These are phyloP conservation scores for Aspergillus fumigatus DNA, from an alignment of 2,329 filamentous ascomycete genomes.

Conservation along the genomic window DNA sequence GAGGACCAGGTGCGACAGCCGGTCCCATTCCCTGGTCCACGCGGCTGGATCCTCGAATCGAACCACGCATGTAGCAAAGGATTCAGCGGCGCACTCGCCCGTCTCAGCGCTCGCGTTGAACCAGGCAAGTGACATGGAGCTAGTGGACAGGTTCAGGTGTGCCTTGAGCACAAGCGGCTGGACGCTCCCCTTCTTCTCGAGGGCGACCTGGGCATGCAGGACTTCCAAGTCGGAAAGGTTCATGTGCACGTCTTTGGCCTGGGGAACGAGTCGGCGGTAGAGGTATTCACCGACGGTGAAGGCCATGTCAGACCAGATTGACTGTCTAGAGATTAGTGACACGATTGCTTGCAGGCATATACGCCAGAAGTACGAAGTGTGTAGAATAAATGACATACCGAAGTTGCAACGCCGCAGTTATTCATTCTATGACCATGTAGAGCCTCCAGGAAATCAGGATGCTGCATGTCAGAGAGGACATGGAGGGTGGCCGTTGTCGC, in stretches of 20 bases:
- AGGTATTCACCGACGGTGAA: conserved; percentile 22
- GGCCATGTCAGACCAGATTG: conserved; percentile 23
- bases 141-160: no score
- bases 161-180: no score
- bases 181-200: not conserved
- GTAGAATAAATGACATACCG: conserved; percentile 30
- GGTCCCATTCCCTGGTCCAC: conserved; percentile 18
- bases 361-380: no score
- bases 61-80: conserved; percentile 7
- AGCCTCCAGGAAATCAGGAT: conserved; percentile 34
- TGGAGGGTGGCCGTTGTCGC: conserved; percentile 23
- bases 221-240: conserved; percentile 39
- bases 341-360: not conserved
- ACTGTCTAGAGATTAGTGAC: conserved; percentile 9
- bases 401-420: conserved; percentile 39
- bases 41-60: conserved; percentile 3
- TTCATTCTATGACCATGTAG: conserved; percentile 44
- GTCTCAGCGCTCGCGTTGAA: no score
- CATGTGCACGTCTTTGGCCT: conserved; percentile 22
- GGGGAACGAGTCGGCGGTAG: conserved; percentile 7
- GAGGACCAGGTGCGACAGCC: conserved; percentile 15
- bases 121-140: no score
- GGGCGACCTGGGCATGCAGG: conserved; percentile 53
- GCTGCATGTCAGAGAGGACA: conserved; percentile 38
- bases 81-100: not conserved